Evolutionary conservation across 2,329 filamentous ascomycete genomes (phyloP).

Genomic region (Dothistroma pini): DNA sequence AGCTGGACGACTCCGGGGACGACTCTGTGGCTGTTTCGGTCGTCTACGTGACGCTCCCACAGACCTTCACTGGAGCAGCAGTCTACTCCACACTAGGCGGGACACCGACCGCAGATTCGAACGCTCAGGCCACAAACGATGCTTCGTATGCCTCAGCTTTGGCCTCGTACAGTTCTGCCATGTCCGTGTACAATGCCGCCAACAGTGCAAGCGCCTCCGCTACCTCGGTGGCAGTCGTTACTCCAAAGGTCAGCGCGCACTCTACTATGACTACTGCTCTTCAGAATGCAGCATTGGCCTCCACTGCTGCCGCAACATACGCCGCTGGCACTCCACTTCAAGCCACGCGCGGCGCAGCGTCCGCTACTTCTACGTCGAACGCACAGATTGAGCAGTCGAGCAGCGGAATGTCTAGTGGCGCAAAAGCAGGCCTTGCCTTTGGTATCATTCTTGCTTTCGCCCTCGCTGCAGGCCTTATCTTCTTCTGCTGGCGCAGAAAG

Average conservation of each 20-base stretch:
- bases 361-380: constrained; percentile 10
- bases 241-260: constrained; percentile 11
- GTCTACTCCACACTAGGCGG: constrained; percentile 29
- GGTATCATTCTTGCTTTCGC: constrained; percentile 70
- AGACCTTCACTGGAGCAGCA: constrained; percentile 49
- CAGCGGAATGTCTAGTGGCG: constrained; percentile 43
- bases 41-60: constrained; percentile 53
- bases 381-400: constrained; percentile 10
- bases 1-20: not conserved
- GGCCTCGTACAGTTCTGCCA: constrained; percentile 14
- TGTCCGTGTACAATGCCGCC: constrained; percentile 9
- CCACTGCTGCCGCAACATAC: constrained; percentile 4
- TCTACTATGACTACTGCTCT: constrained; percentile 14
- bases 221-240: constrained; percentile 17
- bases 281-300: constrained; percentile 8
- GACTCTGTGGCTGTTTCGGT: constrained; percentile 35
- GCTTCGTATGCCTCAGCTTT: constrained; percentile 15
- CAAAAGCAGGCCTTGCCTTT: constrained; percentile 80
- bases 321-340: constrained; percentile 26
- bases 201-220: constrained; percentile 5
- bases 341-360: constrained; percentile 16
- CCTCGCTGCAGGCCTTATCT: constrained; percentile 62
- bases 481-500: constrained; percentile 70
- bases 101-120: constrained; percentile 14
- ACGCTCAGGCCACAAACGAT: constrained; percentile 16